These are phyloP conservation scores for Fusarium algeriense DNA, from an alignment of 2,329 filamentous ascomycete genomes.

Conservation along the genomic window DNA sequence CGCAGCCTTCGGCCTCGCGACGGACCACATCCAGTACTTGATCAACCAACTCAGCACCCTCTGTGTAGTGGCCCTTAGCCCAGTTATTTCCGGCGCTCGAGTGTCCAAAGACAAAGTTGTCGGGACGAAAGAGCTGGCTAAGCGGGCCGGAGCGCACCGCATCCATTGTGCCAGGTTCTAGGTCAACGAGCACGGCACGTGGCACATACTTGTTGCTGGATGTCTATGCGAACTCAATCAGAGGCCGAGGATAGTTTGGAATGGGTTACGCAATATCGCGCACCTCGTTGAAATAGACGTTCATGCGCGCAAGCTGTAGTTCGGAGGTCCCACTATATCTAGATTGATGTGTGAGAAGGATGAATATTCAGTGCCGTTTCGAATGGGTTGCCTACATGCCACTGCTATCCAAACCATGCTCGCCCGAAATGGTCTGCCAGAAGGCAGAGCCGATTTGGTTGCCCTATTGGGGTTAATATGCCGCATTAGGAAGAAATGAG, in stretches of 20 bases:
- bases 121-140: constrained; percentile 98
- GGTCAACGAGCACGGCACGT: constrained; percentile 98
- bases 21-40: constrained; percentile 98
- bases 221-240: constrained; percentile 71
- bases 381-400: constrained; percentile 91
- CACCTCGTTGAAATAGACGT: constrained; percentile 95
- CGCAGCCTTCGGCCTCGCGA: constrained; percentile 97
- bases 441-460: constrained; percentile 99
- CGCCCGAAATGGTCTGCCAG: constrained; percentile 90
- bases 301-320: constrained; percentile 99
- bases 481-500: constrained; percentile 7
- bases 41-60: constrained; percentile 99
- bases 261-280: constrained; percentile 23
- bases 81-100: constrained; percentile 99
- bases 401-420: constrained; percentile 97
- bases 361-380: not conserved
- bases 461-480: constrained; percentile 74
- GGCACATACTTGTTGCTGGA: constrained; percentile 99
- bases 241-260: constrained; percentile 7
- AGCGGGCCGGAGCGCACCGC: constrained; percentile 98
- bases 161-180: constrained; percentile 99
- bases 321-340: constrained; percentile 92
- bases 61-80: constrained; percentile 99
- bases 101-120: constrained; percentile 99
- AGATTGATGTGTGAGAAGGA: not conserved